phyloP scores from a whole-genome alignment of 805 yeast genomes.

The Kregervanrija fluxuum region DNA sequence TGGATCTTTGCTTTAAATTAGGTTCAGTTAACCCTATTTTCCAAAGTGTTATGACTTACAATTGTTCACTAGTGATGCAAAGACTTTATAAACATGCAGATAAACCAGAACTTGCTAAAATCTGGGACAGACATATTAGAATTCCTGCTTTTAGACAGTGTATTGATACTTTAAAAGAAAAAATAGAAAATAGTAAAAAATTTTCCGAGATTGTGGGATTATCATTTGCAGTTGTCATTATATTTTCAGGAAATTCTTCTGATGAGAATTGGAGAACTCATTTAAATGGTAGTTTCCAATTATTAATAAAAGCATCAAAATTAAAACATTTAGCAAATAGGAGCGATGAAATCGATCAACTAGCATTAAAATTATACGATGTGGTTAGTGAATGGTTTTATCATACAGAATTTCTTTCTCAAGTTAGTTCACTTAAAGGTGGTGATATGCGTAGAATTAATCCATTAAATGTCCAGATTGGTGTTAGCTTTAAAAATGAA shows the following conservation, averaged over 20 bases:
- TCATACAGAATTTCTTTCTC: conserved; percentile 4
- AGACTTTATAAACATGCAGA: conserved; percentile 4
- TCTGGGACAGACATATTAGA: conserved; percentile 8
- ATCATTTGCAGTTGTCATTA: conserved; percentile 7
- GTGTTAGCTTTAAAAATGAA: no score
- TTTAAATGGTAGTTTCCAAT: conserved; percentile 7
- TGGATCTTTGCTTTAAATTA: conserved; percentile 4
- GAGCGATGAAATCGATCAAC: neutral
- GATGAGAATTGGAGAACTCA: conserved; percentile 10
- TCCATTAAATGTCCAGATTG: no score
- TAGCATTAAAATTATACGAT: conserved; percentile 7
- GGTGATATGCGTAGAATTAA: neutral
- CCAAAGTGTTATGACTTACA: conserved; percentile 9
- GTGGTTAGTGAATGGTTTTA: conserved; percentile 7
- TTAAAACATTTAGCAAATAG: neutral
- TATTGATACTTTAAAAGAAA: conserved; percentile 3
- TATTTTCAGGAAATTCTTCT: conserved; percentile 9
- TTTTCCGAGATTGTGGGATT: conserved; percentile 5
- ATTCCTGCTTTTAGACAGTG: conserved; percentile 8
- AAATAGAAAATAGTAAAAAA: conserved; percentile 1
- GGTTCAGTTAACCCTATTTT: conserved; percentile 7
- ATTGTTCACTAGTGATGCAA: conserved; percentile 7
- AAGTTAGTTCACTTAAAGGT: conserved; percentile 6
- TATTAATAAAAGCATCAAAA: conserved; percentile 2
- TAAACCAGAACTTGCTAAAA: neutral